Percentiles rank a stretch among this genome's conserved stretches.
Evolutionary conservation across 441 rosid genomes (phyloP).

Genomic region (Bruguiera hainesii): DNA sequence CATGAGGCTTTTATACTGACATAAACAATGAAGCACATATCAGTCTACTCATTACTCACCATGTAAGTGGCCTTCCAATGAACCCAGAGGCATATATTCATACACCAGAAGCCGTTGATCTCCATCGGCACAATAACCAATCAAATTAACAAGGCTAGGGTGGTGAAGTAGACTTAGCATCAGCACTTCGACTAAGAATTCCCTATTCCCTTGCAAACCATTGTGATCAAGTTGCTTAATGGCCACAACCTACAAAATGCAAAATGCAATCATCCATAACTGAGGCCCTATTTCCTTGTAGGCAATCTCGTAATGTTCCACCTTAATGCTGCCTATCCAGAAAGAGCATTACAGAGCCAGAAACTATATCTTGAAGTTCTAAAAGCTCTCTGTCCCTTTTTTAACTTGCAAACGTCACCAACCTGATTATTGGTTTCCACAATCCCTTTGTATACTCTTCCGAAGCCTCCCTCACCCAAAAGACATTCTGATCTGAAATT

Average conservation of each 20-base stretch:
- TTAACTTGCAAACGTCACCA: neutral
- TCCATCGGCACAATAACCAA: slow-evolving; percentile 87
- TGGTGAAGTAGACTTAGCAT: slow-evolving; percentile 78
- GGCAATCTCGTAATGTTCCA: neutral
- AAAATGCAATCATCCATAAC: slow-evolving; percentile 5
- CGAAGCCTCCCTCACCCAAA: slow-evolving; percentile 69
- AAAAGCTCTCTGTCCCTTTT: neutral
- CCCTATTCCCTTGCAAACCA: slow-evolving; percentile 86
- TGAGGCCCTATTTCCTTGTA: neutral
- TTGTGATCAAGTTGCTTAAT: slow-evolving; percentile 88
- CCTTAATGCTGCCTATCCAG: neutral
- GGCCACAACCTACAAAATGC: slow-evolving; percentile 56
- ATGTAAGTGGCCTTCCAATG: slow-evolving; percentile 74
- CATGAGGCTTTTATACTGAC: neutral
- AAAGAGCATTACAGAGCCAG: neutral
- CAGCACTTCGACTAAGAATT: slow-evolving; percentile 75
- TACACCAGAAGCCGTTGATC: slow-evolving; percentile 89
- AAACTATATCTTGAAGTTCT: neutral
- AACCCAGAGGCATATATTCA: slow-evolving; percentile 83
- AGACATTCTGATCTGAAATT: slow-evolving; percentile 58
- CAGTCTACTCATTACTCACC: slow-evolving; percentile 32
- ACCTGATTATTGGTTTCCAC: slow-evolving; percentile 60
- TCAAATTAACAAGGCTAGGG: slow-evolving; percentile 75
- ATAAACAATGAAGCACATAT: neutral
- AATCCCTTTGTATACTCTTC: slow-evolving; percentile 59